Evolutionary conservation across 2,329 filamentous ascomycete species (phyloP).

Genomic region (Botrytis galanthina): DNA sequence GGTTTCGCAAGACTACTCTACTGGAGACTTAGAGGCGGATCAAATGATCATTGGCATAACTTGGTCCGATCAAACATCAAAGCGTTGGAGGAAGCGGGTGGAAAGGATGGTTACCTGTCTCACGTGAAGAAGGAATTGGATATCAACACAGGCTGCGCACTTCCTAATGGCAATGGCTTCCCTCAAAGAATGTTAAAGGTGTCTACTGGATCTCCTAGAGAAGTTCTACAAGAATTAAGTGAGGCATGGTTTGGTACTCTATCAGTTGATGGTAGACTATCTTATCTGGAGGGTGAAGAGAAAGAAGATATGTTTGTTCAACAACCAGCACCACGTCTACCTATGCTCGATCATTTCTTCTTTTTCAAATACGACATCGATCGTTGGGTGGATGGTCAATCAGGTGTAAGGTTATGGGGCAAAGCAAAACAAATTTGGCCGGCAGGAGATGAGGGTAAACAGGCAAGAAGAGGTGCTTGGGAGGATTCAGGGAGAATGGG

Average conservation of each 20-base stretch:
- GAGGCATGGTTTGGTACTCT: constrained; percentile 17
- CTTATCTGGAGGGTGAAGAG: constrained; percentile 13
- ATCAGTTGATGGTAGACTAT: neutral
- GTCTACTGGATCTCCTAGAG: constrained; percentile 3
- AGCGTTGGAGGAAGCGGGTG: constrained; percentile 8
- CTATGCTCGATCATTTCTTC: constrained; percentile 17
- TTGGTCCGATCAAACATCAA: constrained; percentile 13
- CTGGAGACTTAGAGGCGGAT: constrained; percentile 10
- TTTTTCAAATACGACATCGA: constrained; percentile 20
- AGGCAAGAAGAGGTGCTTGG: constrained; percentile 18
- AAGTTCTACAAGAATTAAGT: constrained; percentile 16
- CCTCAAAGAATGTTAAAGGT: constrained; percentile 18
- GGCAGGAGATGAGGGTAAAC: constrained; percentile 7
- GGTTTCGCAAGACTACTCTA: constrained; percentile 19
- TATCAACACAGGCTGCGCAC: constrained; percentile 15
- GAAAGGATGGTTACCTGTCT: constrained; percentile 14
- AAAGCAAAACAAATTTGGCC: constrained; percentile 18
- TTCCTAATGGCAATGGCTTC: constrained; percentile 19
- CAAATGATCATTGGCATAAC: constrained; percentile 18
- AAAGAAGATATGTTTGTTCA: constrained; percentile 18
- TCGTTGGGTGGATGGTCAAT: constrained; percentile 17
- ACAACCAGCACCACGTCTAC: constrained; percentile 6
- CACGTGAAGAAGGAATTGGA: constrained; percentile 18
- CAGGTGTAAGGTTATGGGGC: constrained; percentile 11
- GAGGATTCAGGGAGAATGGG: constrained; percentile 14